Evolutionary conservation across 1,139 yeast species (phyloP).

Genomic region (Debaryomyces subglobosus): DNA sequence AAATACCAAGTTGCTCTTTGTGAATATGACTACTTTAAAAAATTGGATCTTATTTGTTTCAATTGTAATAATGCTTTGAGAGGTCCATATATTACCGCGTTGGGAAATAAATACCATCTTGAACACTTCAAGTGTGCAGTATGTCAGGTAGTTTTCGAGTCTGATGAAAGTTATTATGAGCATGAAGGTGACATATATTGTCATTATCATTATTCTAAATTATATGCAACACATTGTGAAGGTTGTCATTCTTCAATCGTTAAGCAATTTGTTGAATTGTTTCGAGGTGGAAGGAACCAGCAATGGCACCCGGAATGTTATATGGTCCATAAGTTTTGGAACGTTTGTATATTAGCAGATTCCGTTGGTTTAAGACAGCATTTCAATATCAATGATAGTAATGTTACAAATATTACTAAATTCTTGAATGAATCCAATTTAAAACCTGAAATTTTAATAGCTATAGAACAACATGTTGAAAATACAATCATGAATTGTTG

Average conservation of each 20-base stretch:
- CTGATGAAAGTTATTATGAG: slow-evolving; percentile 92
- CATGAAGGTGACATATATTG: slow-evolving; percentile 84
- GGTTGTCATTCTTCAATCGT: slow-evolving; percentile 92
- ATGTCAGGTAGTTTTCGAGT: slow-evolving; percentile 85
- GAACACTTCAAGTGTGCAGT: slow-evolving; percentile 94
- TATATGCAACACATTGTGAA: slow-evolving; percentile 87
- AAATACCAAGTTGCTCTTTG: slow-evolving; percentile 72
- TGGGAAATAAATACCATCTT: slow-evolving; percentile 89
- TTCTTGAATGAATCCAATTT: slow-evolving; percentile 18
- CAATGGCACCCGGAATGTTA: slow-evolving; percentile 99
- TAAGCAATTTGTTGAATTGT: slow-evolving; percentile 91
- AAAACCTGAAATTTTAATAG: slow-evolving; percentile 54
- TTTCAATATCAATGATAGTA: slow-evolving; percentile 11
- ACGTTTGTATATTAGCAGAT: slow-evolving; percentile 73
- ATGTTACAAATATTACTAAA: slow-evolving; percentile 1
- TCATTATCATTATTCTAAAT: slow-evolving; percentile 85
- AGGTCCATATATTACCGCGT: slow-evolving; percentile 93
- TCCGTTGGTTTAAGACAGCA: slow-evolving; percentile 57
- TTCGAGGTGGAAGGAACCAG: slow-evolving; percentile 89
- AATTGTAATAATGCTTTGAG: slow-evolving; percentile 84
- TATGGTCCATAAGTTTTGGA: slow-evolving; percentile 97
- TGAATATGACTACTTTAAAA: slow-evolving; percentile 88
- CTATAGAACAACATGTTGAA: slow-evolving; percentile 68
- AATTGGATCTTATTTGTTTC: slow-evolving; percentile 79
- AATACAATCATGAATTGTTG: slow-evolving; percentile 77